Percentiles rank a stretch among this genome's conserved stretches.
Conservation (phyloP, 345 rosid genomes). For the Nephelium lappaceum region DNA sequence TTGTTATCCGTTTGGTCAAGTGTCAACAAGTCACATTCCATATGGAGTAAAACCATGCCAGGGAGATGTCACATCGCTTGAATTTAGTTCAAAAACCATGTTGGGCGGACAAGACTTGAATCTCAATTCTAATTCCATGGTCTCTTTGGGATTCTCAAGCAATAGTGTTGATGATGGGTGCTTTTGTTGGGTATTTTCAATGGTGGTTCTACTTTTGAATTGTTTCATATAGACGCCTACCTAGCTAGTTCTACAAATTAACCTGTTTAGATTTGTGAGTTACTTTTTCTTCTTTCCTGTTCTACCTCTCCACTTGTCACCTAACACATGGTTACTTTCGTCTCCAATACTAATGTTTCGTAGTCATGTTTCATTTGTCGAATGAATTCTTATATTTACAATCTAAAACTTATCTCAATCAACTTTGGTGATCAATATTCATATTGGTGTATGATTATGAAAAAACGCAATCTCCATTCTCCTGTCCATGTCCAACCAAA, state of each 20-base stretch:
- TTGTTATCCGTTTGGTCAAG: conserved; percentile 51
- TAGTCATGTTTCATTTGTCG: neutral
- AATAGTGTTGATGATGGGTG: conserved; percentile 20
- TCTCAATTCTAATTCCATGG: conserved; percentile 31
- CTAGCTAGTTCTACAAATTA: neutral
- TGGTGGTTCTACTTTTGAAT: conserved; percentile 27
- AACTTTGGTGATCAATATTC: no score
- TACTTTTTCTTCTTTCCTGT: neutral
- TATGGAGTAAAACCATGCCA: conserved; percentile 73
- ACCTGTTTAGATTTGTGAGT: conserved; percentile 15
- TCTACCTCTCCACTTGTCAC: neutral
- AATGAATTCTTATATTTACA: neutral
- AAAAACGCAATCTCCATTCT: neutral
- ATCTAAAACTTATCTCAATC: neutral
- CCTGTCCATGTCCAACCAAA: no score
- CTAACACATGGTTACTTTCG: conserved; percentile 6
- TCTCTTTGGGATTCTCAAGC: conserved; percentile 50
- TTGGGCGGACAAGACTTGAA: conserved; percentile 27
- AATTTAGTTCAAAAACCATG: conserved; percentile 39
- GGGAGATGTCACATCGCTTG: conserved; percentile 33
- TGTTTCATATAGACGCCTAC: conserved; percentile 8
- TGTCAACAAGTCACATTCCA: conserved; percentile 48
- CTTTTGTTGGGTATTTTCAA: conserved; percentile 22
- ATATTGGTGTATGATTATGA: neutral
- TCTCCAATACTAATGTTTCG: conserved; percentile 15